Percentiles rank a stretch among this genome's conserved stretches.
These are phyloP conservation scores for Ettlia oleoabundans DNA, from an alignment of 139 green algal species.

Conservation along the genomic window DNA sequence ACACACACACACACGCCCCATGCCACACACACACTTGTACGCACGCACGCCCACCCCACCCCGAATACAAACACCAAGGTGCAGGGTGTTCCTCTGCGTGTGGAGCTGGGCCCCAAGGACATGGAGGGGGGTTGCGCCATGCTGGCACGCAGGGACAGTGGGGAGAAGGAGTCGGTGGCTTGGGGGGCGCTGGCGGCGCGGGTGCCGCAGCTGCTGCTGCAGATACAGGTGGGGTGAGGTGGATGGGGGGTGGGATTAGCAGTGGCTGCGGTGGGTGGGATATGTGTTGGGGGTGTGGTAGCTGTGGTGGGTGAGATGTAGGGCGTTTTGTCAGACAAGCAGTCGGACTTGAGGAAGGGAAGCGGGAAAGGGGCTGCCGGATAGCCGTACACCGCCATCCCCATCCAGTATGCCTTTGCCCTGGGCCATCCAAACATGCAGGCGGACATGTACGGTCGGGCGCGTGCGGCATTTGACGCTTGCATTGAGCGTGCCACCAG, in stretches of 20 bases:
- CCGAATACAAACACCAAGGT: no score
- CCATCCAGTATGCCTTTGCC: not conserved
- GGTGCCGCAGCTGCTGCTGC: constrained; percentile 53
- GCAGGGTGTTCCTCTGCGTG: constrained; percentile 89
- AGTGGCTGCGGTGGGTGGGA: no score
- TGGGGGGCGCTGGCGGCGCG: constrained; percentile 76
- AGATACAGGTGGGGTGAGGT: constrained; percentile 47
- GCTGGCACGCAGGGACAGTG: constrained; percentile 90
- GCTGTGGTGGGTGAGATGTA: no score
- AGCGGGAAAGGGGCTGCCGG: no score
- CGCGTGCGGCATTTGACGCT: constrained; percentile 60
- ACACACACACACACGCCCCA: no score
- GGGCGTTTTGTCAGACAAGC: no score
- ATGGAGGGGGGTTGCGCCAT: constrained; percentile 85
- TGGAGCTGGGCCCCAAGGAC: constrained; percentile 96
- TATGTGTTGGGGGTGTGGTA: no score
- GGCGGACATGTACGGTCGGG: constrained; percentile 77
- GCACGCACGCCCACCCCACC: no score
- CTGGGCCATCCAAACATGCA: not conserved
- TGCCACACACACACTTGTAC: no score
- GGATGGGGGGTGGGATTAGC: not conserved
- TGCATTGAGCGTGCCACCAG: constrained; percentile 74
- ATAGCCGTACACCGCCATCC: not conserved
- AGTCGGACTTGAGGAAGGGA: no score
- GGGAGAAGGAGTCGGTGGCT: constrained; percentile 84